Base-by-base conservation (phyloP, 1,139 yeast genomes). In the Chernovozyma sophiae-reginae region DNA sequence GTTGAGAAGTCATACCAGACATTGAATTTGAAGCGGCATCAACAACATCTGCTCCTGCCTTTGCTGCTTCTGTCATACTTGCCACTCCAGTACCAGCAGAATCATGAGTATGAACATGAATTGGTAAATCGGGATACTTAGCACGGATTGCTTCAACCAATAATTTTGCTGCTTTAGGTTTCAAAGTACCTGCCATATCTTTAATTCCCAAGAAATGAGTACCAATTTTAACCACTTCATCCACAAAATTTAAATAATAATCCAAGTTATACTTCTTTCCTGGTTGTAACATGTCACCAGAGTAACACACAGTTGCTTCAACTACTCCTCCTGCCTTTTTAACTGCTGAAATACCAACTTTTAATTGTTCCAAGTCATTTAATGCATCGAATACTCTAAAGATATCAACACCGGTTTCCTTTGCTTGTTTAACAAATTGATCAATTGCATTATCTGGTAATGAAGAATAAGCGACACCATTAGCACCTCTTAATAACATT, bases 31-130 rank as follows among this genome's bases (percentile, higher is more conserved):
- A 79, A 14, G 97, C 97, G 51, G 94, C 95, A 62, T 92, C 99
- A 50, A 92, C 97, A 43, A 85, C 95, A 68, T 94, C 98, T 30
- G 97, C 98, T 56, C 99, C 99, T 23, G 97, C 95, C 50, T 73
- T 62, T 25, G 97, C 97, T 62, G 90, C 82, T 5, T 94, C 96
- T 46, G 84, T 82, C 95, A 92, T 90, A 29, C 96, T 84, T 24
- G 97, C 89, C 46, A 92, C 97, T 66, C 96, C 99, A 37, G 98
- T 94, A 71, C 98, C 99, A 31, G 99, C 98, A 47, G 97, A 89
- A 67, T 92, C 99, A 66, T 92, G 99, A 28, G 98, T 90, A 68
- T 92, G 99, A 34, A 92, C 97, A 61, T 92, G 99, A 56, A 92
- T 90, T 49, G 97, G 97, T 57, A 94, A 74, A 55, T 86, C 79